phyloP scores from a whole-genome alignment of 306 rosid genomes.

The Quercus alba region DNA sequence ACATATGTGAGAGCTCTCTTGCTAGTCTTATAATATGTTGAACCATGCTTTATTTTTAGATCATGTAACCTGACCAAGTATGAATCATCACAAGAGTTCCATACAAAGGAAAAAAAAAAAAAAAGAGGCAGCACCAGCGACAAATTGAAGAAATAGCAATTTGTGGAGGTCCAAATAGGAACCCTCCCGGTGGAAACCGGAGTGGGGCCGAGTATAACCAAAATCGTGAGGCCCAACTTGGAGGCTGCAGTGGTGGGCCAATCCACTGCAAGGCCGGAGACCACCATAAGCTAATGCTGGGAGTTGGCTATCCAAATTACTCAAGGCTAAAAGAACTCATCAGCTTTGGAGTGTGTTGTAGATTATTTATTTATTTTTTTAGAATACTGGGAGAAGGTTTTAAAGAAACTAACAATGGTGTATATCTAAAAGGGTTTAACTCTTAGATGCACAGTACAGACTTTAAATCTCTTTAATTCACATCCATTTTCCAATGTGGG shows the following conservation, averaged over 20 bases:
- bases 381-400: too few relatives aligned
- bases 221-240: slow-evolving; percentile 45
- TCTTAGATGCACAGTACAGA: too few relatives aligned
- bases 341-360: too few relatives aligned
- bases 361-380: too few relatives aligned
- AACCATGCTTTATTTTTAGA: slow-evolving; percentile 4
- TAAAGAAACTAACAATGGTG: too few relatives aligned
- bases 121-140: slow-evolving; percentile 51
- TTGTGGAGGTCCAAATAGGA: slow-evolving; percentile 49
- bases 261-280: slow-evolving; percentile 64
- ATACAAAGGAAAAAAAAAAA: slow-evolving; percentile 39
- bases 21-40: neutral
- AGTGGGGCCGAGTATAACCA: slow-evolving; percentile 37
- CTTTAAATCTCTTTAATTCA: too few relatives aligned
- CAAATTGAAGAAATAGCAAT: slow-evolving; percentile 55
- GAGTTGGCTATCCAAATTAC: slow-evolving; percentile 51
- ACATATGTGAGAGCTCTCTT: neutral
- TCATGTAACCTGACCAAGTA: slow-evolving; percentile 57
- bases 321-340: slow-evolving; percentile 1
- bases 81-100: slow-evolving; percentile 68
- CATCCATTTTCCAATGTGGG: too few relatives aligned
- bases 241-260: slow-evolving; percentile 46
- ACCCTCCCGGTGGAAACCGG: slow-evolving; percentile 47
- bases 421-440: too few relatives aligned
- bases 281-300: slow-evolving; percentile 52